Conservation (phyloP, 306 rosid genomes). For the Casuarina cunninghamiana region DNA sequence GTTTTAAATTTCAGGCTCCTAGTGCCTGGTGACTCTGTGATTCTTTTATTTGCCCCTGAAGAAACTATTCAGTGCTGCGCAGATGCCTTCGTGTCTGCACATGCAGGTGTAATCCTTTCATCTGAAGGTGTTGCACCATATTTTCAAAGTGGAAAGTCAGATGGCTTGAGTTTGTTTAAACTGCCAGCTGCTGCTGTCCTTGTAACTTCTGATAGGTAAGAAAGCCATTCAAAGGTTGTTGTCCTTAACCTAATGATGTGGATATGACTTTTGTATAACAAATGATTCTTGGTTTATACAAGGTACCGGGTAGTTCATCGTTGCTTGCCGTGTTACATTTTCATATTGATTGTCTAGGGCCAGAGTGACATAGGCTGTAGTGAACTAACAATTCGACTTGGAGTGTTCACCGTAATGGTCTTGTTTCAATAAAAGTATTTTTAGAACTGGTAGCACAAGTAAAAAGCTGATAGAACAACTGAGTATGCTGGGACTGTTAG, state of each 20-base stretch:
- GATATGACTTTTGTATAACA: neutral
- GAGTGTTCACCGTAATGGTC: neutral
- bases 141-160: conserved; percentile 30
- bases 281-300: neutral
- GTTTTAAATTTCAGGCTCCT: conserved; percentile 45
- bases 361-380: neutral
- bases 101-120: conserved; percentile 49
- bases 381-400: neutral
- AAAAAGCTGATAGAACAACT: neutral
- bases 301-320: neutral
- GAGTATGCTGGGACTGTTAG: neutral
- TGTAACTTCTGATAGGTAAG: conserved; percentile 47
- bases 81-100: conserved; percentile 38
- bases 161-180: conserved; percentile 33
- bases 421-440: neutral
- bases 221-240: conserved; percentile 4
- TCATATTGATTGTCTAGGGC: neutral
- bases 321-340: too few relatives aligned
- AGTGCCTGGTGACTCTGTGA: conserved; percentile 34
- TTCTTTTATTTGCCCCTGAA: conserved; percentile 45
- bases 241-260: neutral
- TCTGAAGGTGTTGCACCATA: conserved; percentile 32
- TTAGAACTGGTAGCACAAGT: neutral
- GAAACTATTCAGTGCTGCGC: conserved; percentile 32
- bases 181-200: conserved; percentile 40